These are phyloP conservation scores for Fraxinus xanthoxyloides DNA, from an alignment of 305 asterid genomes.

Conservation along the genomic window DNA sequence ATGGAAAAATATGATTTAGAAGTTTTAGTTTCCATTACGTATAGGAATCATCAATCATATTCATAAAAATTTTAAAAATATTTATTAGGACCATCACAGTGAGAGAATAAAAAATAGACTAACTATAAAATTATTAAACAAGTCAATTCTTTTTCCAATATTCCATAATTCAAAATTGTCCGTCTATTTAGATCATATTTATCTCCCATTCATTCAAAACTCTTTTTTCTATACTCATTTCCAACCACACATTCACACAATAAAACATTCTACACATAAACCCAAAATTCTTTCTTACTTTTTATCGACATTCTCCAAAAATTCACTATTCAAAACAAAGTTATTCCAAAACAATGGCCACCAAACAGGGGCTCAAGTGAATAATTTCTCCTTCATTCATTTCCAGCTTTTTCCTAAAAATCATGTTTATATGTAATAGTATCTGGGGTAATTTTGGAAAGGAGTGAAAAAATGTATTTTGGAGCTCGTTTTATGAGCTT, in stretches of 20 bases:
- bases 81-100: neutral
- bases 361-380: neutral
- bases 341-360: neutral
- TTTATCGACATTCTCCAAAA: neutral
- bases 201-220: neutral
- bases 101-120: neutral
- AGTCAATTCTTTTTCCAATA: neutral
- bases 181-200: neutral
- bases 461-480: neutral
- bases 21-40: neutral
- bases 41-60: neutral
- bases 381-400: neutral
- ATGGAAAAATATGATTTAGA: neutral
- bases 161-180: neutral
- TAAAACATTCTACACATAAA: too few species aligned
- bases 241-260: too few species aligned
- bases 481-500: neutral
- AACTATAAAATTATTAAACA: neutral
- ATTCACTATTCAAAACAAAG: too few species aligned
- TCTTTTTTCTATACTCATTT: too few species aligned
- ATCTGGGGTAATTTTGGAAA: neutral
- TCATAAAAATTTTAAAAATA: neutral
- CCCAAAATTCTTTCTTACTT: neutral
- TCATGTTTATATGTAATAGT: neutral
- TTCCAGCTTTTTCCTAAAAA: neutral